A percentile compares a stretch with the other conserved stretches of the same genome.
Conservation (phyloP, 305 asterid species). For the Salvia sclarea region DNA sequence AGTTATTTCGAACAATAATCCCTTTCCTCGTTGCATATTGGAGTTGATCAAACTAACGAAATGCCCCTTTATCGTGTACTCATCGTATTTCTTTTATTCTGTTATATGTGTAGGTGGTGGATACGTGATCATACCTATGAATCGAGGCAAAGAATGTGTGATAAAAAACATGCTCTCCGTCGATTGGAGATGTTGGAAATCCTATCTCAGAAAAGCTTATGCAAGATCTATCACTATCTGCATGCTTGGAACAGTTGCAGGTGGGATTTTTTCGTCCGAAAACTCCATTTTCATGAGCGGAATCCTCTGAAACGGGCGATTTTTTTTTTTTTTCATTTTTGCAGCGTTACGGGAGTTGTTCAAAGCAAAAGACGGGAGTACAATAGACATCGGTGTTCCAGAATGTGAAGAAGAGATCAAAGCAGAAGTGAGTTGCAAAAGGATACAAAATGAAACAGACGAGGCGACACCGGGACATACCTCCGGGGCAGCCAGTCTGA, state of each 20-base stretch:
- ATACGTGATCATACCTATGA: constrained; percentile 64
- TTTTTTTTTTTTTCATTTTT: constrained; percentile 25
- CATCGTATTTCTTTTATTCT: constrained; percentile 19
- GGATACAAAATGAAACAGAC: constrained; percentile 34
- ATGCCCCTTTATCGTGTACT: background rate
- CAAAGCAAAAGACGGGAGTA: constrained; percentile 55
- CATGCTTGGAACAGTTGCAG: constrained; percentile 75
- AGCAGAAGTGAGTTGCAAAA: constrained; percentile 39
- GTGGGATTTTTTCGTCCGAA: constrained; percentile 29
- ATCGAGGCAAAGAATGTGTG: constrained; percentile 66
- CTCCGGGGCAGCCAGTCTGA: constrained; percentile 54
- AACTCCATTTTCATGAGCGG: background rate
- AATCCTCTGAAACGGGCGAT: background rate
- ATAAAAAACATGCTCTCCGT: constrained; percentile 78
- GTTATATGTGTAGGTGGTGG: constrained; percentile 70
- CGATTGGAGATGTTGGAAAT: constrained; percentile 86
- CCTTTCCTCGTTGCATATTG: constrained; percentile 1
- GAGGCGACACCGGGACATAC: constrained; percentile 27
- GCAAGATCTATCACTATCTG: constrained; percentile 67
- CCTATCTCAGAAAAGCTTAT: constrained; percentile 53
- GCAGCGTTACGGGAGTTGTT: constrained; percentile 81
- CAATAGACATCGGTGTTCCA: constrained; percentile 49
- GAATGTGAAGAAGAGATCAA: constrained; percentile 48
- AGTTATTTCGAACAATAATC: background rate
- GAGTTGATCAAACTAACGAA: background rate